Percentiles rank a stretch among this genome's conserved stretches.
Evolutionary conservation across 768 basidiomycete genomes (phyloP).

Genomic region (Mycena chlorophos): DNA sequence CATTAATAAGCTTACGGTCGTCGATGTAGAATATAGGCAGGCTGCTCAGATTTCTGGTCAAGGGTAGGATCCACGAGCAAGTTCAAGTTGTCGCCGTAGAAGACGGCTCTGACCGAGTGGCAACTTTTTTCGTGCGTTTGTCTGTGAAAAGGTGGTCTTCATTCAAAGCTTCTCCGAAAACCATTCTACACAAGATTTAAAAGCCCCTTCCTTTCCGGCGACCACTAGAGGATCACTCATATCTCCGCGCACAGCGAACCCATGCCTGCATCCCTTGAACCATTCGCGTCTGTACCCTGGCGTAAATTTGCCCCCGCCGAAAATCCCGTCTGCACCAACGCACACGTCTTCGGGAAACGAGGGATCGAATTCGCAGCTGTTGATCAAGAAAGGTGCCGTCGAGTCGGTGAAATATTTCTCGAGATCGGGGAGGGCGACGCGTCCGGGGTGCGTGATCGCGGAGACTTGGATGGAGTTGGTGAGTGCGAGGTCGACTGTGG

Average conservation of each 20-base stretch:
- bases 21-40: no score
- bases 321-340: slow-evolving; percentile 37
- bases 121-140: no score
- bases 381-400: slow-evolving; percentile 30
- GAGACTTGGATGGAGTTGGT: slow-evolving; percentile 24
- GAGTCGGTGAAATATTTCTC: slow-evolving; percentile 40
- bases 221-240: slow-evolving; percentile 35
- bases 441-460: slow-evolving; percentile 31
- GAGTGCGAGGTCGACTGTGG: slow-evolving; percentile 28
- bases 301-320: slow-evolving; percentile 11
- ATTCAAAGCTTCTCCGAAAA: slow-evolving; percentile 23
- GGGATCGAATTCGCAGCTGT: slow-evolving; percentile 41
- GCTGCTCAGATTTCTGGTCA: no score
- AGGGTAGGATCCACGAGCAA: no score
- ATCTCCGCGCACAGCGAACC: slow-evolving; percentile 31
- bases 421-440: slow-evolving; percentile 32
- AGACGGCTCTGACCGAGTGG: no score
- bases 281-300: slow-evolving; percentile 6
- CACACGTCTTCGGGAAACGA: slow-evolving; percentile 37
- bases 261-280: slow-evolving; percentile 4
- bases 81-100: no score
- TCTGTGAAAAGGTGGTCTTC: no score
- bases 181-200: slow-evolving; percentile 43
- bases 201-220: slow-evolving; percentile 48
- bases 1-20: no score